These are phyloP conservation scores for Thozetella sp. DNA, from an alignment of 495 filamentous ascomycete genomes.

Conservation along the genomic window DNA sequence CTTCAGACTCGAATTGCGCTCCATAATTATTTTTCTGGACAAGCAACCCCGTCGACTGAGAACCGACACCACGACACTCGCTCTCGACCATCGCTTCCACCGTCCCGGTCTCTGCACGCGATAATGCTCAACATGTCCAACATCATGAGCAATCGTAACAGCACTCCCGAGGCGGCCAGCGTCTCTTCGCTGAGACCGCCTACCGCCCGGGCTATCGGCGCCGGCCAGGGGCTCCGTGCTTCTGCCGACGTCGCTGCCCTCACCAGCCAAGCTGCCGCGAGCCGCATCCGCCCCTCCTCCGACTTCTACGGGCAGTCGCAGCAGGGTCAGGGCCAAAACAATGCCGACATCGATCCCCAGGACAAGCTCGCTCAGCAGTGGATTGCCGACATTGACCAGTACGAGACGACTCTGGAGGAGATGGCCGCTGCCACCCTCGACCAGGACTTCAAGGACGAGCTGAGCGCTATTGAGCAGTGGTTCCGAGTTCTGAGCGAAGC, in stretches of 20 bases:
- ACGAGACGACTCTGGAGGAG: slow-evolving; percentile 95
- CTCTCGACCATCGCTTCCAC: background rate
- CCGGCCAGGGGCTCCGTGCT: slow-evolving; percentile 86
- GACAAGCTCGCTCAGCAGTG: slow-evolving; percentile 97
- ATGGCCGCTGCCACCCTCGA: slow-evolving; percentile 98
- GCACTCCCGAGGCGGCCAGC: slow-evolving; percentile 85
- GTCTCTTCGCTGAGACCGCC: slow-evolving; percentile 90
- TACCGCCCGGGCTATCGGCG: slow-evolving; percentile 74
- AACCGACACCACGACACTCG: background rate
- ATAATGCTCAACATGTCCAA: slow-evolving; percentile 62
- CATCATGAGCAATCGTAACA: slow-evolving; percentile 90
- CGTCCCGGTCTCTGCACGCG: slow-evolving; percentile 14
- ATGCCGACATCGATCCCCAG: slow-evolving; percentile 70
- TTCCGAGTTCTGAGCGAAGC: slow-evolving; percentile 97
- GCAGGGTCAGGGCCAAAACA: slow-evolving; percentile 62
- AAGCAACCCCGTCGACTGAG: background rate
- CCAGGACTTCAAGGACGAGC: slow-evolving; percentile 99
- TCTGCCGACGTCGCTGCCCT: slow-evolving; percentile 96
- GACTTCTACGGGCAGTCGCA: slow-evolving; percentile 85
- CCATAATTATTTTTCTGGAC: slow-evolving; percentile 1
- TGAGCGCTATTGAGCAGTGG: slow-evolving; percentile 99
- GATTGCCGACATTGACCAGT: slow-evolving; percentile 98
- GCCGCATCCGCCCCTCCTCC: slow-evolving; percentile 89
- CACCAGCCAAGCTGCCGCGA: slow-evolving; percentile 70
- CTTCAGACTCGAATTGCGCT: slow-evolving; percentile 3